phyloP scores from a whole-genome alignment of 164 flowering plant genomes.

The Magnolia changhungtana region DNA sequence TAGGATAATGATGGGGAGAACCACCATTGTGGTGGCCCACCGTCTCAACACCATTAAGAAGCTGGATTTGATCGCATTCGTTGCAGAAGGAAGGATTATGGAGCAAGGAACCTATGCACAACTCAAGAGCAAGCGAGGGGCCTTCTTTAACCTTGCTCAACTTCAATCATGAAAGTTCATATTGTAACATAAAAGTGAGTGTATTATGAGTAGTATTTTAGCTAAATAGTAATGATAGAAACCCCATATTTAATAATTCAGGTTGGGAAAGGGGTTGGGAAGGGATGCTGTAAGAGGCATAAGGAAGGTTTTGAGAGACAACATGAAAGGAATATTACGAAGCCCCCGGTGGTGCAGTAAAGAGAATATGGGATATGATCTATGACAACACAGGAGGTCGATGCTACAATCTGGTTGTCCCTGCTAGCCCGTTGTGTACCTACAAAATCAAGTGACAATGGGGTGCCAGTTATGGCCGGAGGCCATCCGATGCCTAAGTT shows the following conservation, averaged over 20 bases:
- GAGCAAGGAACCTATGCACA: constrained; percentile 70
- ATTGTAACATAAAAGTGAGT: background rate
- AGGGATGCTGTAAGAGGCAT: constrained; percentile 10
- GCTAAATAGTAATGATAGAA: no score
- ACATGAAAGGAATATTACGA: constrained; percentile 13
- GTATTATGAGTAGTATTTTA: no score
- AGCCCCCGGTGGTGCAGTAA: constrained; percentile 2
- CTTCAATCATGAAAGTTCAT: constrained; percentile 25
- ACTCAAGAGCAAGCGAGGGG: constrained; percentile 62
- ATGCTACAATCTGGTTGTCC: no score
- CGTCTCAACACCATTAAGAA: constrained; percentile 80
- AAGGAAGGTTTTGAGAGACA: constrained; percentile 9
- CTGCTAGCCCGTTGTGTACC: no score
- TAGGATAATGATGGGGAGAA: constrained; percentile 71
- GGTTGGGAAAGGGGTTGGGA: constrained; percentile 4
- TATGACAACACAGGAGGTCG: constrained; percentile 3
- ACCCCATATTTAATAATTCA: no score
- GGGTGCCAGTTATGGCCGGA: no score
- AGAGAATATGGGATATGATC: constrained; percentile 11
- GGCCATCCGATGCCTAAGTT: no score
- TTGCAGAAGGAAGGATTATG: constrained; percentile 71
- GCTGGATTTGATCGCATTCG: constrained; percentile 63
- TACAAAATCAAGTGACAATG: no score
- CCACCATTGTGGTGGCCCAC: constrained; percentile 81
- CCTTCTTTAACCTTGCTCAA: constrained; percentile 67